Percentiles rank a stretch among this genome's conserved stretches.
Evolutionary conservation across 169 alveolate species (phyloP).

Genomic region (Plasmodium cynomolgi): DNA sequence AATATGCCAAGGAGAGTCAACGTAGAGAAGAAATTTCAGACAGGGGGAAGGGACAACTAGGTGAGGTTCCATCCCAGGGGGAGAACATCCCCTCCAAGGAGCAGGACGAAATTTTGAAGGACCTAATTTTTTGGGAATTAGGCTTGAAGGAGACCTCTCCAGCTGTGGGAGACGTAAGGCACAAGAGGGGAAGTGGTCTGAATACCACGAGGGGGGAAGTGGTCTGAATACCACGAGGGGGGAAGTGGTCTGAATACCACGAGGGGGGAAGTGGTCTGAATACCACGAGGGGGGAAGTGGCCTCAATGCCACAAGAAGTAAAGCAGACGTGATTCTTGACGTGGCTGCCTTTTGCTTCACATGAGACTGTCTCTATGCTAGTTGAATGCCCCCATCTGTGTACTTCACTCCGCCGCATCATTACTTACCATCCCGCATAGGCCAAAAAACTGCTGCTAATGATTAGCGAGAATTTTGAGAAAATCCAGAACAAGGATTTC

Average conservation of each 20-base stretch:
- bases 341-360: not conserved
- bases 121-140: constrained; percentile 35
- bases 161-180: not conserved
- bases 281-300: not conserved
- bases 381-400: not conserved
- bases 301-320: not conserved
- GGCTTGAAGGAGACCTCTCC: constrained; percentile 35
- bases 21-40: not conserved
- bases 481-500: constrained; percentile 47
- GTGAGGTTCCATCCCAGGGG: not conserved
- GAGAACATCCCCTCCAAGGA: not conserved
- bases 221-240: too few species aligned
- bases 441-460: constrained; percentile 20
- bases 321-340: not conserved
- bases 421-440: not conserved
- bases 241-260: too few species aligned
- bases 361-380: not conserved
- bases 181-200: not conserved
- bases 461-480: constrained; percentile 28
- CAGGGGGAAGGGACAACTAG: not conserved
- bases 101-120: constrained; percentile 33
- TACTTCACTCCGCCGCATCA: not conserved
- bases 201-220: not conserved
- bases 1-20: constrained; percentile 19
- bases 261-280: not conserved